Evolutionary conservation across 106 monocot species (phyloP).

Genomic region (Platanthera zijinensis): DNA sequence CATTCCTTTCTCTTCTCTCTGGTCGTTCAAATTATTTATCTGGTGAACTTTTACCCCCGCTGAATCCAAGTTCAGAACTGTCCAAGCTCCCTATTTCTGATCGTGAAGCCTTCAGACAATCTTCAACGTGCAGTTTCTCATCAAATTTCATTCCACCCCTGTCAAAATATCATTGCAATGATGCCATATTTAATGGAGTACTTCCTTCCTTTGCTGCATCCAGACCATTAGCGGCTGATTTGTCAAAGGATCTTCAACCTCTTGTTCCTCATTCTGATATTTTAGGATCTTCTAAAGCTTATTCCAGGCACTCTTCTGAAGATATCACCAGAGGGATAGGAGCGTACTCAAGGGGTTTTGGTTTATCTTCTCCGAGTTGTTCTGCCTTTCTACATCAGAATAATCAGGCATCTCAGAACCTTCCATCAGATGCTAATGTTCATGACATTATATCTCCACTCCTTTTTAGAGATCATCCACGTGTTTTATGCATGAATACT

Average conservation of each 20-base stretch:
- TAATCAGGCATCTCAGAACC: constrained; percentile 5
- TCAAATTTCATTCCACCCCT: constrained; percentile 10
- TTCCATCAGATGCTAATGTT: constrained; percentile 17
- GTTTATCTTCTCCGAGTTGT: not conserved
- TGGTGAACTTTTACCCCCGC: constrained; percentile 14
- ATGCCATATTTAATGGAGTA: constrained; percentile 15
- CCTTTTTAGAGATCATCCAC: constrained; percentile 25
- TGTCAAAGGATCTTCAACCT: constrained; percentile 15
- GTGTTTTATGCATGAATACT: constrained; percentile 59
- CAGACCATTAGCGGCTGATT: constrained; percentile 10
- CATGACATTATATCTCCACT: constrained; percentile 10
- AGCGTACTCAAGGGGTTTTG: constrained; percentile 1
- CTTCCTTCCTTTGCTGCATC: constrained; percentile 16
- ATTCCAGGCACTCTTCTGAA: constrained; percentile 13
- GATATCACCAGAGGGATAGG: constrained; percentile 6
- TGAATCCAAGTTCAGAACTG: constrained; percentile 10
- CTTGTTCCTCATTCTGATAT: constrained; percentile 14
- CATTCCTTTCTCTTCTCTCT: constrained; percentile 40
- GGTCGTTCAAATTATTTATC: constrained; percentile 19
- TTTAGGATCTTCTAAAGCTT: constrained; percentile 12
- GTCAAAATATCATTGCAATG: constrained; percentile 16
- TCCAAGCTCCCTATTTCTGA: constrained; percentile 16
- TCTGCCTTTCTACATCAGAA: constrained; percentile 14
- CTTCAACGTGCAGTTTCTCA: constrained; percentile 16
- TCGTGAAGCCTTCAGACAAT: constrained; percentile 8